Evolutionary conservation across 495 filamentous ascomycete species (phyloP).

Genomic region (Lepidopterella palustris): DNA sequence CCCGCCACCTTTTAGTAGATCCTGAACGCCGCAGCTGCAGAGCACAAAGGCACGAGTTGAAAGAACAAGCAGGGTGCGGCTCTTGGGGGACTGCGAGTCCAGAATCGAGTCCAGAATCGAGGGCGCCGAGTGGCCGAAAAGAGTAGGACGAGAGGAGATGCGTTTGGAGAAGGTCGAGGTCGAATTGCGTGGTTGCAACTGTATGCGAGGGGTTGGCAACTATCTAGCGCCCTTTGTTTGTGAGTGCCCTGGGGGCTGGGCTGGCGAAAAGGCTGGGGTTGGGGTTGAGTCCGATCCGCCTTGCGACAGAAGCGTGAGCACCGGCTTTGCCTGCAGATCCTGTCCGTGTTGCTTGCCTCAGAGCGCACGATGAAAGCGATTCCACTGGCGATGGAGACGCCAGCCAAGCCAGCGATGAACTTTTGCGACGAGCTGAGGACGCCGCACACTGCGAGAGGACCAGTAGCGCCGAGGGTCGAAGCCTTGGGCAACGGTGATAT

Average conservation of each 20-base stretch:
- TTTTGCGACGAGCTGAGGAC: neutral
- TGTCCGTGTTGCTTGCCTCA: neutral
- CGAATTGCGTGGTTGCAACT: constrained; percentile 12
- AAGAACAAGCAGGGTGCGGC: constrained; percentile 14
- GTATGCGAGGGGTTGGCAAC: constrained; percentile 23
- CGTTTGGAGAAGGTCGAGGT: constrained; percentile 20
- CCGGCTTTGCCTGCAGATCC: constrained; percentile 18
- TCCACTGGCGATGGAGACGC: constrained; percentile 1
- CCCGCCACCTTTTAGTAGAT: constrained; percentile 24
- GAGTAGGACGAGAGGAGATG: constrained; percentile 17
- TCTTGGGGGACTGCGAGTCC: constrained; percentile 13
- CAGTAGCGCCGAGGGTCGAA: neutral
- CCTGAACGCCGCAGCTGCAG: constrained; percentile 4
- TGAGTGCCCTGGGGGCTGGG: constrained; percentile 9
- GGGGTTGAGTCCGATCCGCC: constrained; percentile 21
- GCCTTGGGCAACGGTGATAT: neutral
- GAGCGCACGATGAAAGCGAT: neutral
- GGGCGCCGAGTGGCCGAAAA: constrained; percentile 6
- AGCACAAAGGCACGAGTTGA: constrained; percentile 24
- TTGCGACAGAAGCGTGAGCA: constrained; percentile 16
- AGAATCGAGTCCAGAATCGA: constrained; percentile 16
- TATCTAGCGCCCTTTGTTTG: constrained; percentile 15
- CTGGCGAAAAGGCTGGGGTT: constrained; percentile 5
- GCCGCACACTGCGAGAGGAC: neutral
- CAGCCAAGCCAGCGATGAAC: constrained; percentile 5